Percentiles rank a stretch among this genome's conserved stretches.
These are phyloP conservation scores for Glycine tomentella DNA, from an alignment of 306 rosid species.

Conservation along the genomic window DNA sequence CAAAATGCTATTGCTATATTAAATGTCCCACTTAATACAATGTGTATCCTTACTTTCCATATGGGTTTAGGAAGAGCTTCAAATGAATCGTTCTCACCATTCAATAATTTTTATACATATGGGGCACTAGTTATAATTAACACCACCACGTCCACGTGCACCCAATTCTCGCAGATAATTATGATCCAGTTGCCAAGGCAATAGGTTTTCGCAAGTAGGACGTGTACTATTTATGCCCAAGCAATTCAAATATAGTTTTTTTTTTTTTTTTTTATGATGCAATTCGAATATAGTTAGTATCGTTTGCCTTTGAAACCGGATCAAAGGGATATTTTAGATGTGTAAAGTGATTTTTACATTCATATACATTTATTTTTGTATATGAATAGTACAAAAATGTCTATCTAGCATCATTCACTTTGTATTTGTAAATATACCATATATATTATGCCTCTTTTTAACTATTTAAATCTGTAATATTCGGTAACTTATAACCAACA, in stretches of 20 bases:
- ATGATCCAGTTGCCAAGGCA: slow-evolving; percentile 42
- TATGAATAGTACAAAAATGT: background rate
- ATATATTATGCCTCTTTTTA: background rate
- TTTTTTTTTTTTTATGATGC: background rate
- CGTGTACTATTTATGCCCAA: slow-evolving; percentile 8
- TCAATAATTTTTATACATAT: slow-evolving; percentile 3
- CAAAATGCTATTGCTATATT: background rate
- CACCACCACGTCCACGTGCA: slow-evolving; percentile 33
- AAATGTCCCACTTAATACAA: background rate
- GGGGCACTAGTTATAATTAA: background rate
- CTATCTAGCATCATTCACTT: background rate
- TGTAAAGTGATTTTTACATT: background rate
- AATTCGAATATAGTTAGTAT: background rate
- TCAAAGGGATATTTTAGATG: background rate
- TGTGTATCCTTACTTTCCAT: too few species aligned
- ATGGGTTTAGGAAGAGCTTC: background rate
- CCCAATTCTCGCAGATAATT: background rate
- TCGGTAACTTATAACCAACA: background rate
- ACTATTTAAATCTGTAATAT: background rate
- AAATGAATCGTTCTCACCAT: slow-evolving; percentile 1
- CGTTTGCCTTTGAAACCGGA: background rate
- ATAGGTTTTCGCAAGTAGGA: slow-evolving; percentile 10
- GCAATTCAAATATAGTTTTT: background rate
- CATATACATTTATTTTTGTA: too few species aligned
- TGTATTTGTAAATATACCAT: background rate